Evolutionary conservation across 2,329 filamentous ascomycete genomes (phyloP), one percentile per base, ranked within the genome.

Genomic region (Rugonectria rugulosa): DNA sequence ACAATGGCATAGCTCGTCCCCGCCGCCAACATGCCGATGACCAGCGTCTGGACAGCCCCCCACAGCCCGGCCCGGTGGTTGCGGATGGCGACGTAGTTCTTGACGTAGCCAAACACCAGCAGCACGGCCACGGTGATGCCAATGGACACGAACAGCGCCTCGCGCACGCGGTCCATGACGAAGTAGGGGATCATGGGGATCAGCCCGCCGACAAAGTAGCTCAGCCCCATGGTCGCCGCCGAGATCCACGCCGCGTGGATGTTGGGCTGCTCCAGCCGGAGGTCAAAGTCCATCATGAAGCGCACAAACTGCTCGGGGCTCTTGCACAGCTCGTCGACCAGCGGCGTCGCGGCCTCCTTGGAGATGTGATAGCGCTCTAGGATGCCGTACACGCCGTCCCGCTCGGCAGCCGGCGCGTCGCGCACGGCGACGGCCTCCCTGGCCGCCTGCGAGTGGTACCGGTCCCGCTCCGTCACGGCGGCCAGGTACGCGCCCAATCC

Each of bases 171-270:
- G 12, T 63, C 55, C 69, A 83, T 76, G 61, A 88, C 77, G 61
- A 91, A 87, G 73, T 91, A 91, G 1, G 88, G 88, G 36, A 89
- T 72, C 65, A 91, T 79, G 12, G 88, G 88, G n/a, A 91, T 81
- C 49, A 90, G 77, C 0, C 88, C 88, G 17, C 88, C 88, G 19
- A 90, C 71, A 47, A 91, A 86, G 70, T 91, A 91, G 29, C 87
- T 87, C 14, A 86, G 66, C 0, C 87, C 85, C 65, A 91, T 88
- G 8, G 86, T 90, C 21, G 86, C 60, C 3, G 86, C 88, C 0
- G 84, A 87, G 38, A 85, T 71, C 71, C 80, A 69, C 65, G 83
- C 72, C 59, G 76, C 68, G 65, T 75, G 73, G 24, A 72, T 75
- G 67, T 72, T 73, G 60, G 69, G 75, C 62, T 79, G 74, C 57